phyloP scores from a whole-genome alignment of 371 early-diverging fungal genomes.

The Syncephalastrum monosporum region DNA sequence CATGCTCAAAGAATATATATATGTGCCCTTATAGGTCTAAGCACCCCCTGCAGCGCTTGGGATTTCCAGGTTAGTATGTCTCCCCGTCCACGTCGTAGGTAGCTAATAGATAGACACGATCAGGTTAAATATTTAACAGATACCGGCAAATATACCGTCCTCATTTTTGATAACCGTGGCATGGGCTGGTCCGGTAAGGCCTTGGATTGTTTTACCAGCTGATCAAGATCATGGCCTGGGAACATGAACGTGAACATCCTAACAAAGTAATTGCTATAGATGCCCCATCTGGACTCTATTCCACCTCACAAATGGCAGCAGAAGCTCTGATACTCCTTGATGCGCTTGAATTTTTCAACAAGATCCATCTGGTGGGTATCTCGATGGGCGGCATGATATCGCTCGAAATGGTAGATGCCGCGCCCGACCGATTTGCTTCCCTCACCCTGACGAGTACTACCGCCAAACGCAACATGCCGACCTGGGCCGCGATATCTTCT shows the following conservation, averaged over 20 bases:
- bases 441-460: slow-evolving; percentile 46
- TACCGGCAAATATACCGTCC: slow-evolving; percentile 63
- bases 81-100: too few species aligned
- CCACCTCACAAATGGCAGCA: slow-evolving; percentile 65
- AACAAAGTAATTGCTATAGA: slow-evolving; percentile 10
- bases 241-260: not conserved
- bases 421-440: slow-evolving; percentile 38
- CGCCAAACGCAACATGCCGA: slow-evolving; percentile 39
- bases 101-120: not conserved
- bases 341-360: slow-evolving; percentile 59
- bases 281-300: slow-evolving; percentile 27
- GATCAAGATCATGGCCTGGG: too few species aligned
- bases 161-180: slow-evolving; percentile 83
- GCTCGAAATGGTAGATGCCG: slow-evolving; percentile 49
- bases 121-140: slow-evolving; percentile 59
- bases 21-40: slow-evolving; percentile 32
- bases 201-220: not conserved
- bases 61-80: slow-evolving; percentile 33
- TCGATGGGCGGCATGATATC: slow-evolving; percentile 84
- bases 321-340: slow-evolving; percentile 66
- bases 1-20: not conserved
- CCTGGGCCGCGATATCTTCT: slow-evolving; percentile 36
- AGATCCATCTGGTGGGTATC: slow-evolving; percentile 69
- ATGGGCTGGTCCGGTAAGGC: slow-evolving; percentile 57
- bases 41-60: slow-evolving; percentile 36